Percentiles rank a stretch among this genome's conserved stretches.
These are phyloP conservation scores for Quercus glauca DNA, from an alignment of 306 rosid species.

Conservation along the genomic window DNA sequence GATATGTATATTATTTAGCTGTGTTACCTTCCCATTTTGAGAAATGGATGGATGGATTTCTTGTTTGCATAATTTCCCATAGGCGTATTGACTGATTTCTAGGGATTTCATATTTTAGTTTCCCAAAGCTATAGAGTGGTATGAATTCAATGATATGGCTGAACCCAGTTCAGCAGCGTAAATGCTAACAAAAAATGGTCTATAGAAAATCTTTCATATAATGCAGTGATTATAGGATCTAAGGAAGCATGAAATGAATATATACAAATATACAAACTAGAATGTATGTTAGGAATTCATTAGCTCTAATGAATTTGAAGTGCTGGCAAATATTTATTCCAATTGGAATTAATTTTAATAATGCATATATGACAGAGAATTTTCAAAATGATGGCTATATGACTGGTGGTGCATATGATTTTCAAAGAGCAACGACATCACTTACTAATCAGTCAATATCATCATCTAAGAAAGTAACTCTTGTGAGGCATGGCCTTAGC, in stretches of 20 bases:
- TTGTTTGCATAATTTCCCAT: neutral
- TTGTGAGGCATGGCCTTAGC: constrained; percentile 70
- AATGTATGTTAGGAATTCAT: neutral
- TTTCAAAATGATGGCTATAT: constrained; percentile 31
- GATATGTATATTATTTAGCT: neutral
- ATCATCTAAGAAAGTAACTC: constrained; percentile 65
- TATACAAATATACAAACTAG: neutral
- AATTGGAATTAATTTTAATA: neutral
- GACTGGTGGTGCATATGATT: constrained; percentile 76
- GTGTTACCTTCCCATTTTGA: neutral
- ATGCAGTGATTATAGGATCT: neutral
- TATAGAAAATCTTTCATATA: neutral
- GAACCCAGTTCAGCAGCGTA: neutral
- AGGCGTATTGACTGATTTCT: neutral
- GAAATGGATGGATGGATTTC: neutral
- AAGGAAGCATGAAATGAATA: neutral
- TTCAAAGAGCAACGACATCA: constrained; percentile 55
- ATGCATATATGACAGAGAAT: constrained; percentile 31
- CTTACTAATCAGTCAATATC: constrained; percentile 47
- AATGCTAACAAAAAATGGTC: neutral
- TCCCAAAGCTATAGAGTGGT: neutral
- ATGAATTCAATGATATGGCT: constrained; percentile 1
- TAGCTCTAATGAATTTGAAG: neutral
- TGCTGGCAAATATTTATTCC: neutral
- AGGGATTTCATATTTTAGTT: neutral